phyloP scores from a whole-genome alignment of 177 flowering plant genomes.

The Vitis hybrid region DNA sequence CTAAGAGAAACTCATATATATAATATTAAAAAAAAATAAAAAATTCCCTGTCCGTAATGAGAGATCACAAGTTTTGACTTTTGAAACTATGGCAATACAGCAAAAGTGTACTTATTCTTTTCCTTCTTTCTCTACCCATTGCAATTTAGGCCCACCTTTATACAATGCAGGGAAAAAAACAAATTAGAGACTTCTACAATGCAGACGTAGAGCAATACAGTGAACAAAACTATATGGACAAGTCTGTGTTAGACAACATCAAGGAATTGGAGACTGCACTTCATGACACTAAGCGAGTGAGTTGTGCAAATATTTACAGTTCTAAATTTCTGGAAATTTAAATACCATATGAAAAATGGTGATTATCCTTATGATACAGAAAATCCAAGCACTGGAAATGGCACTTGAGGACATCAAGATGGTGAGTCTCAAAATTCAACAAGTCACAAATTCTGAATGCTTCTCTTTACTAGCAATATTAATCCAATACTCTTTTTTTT shows the following conservation, averaged over 20 bases:
- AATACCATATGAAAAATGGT: not conserved
- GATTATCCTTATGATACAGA: conserved; percentile 19
- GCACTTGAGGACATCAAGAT: conserved; percentile 31
- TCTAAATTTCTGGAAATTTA: not conserved
- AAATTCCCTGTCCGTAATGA: too few relatives aligned
- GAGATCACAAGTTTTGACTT: too few relatives aligned
- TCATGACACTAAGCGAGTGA: conserved; percentile 38
- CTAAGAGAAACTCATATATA: too few relatives aligned
- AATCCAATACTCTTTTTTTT: not conserved
- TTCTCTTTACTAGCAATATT: not conserved
- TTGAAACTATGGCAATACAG: too few relatives aligned
- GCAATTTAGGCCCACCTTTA: not conserved
- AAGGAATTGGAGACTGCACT: conserved; percentile 37
- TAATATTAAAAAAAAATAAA: too few relatives aligned
- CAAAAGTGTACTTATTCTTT: too few relatives aligned
- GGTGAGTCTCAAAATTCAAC: conserved; percentile 13
- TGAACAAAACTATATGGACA: conserved; percentile 2
- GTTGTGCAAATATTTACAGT: conserved; percentile 7
- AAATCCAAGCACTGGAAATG: conserved; percentile 30
- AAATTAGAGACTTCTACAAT: not conserved
- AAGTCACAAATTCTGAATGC: not conserved
- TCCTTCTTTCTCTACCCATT: too few relatives aligned
- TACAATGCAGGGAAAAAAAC: conserved; percentile 27
- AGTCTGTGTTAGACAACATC: conserved; percentile 24
- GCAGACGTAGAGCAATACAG: conserved; percentile 6